Base-by-base conservation (phyloP, 2,329 filamentous ascomycete species). In the Colletotrichum orchidophilum region DNA sequence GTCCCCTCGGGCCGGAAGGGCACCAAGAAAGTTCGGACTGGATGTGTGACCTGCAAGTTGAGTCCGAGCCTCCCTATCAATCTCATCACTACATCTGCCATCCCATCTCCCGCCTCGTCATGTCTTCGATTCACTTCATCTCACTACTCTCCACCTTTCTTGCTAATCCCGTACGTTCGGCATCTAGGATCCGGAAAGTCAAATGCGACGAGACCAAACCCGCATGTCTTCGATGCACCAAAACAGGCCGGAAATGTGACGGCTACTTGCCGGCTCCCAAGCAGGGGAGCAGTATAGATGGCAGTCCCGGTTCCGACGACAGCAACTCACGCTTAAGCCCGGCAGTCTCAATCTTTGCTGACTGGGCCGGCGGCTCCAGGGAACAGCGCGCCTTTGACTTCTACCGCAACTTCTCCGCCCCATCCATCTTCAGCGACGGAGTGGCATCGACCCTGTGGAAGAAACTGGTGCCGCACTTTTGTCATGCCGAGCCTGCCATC, bases 151-250 rank as follows among this genome's bases (percentile, higher is more conserved):
- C 5, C 8, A 35, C 52, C n/a, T 67, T 39, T 11, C 50, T 31
- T 29, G 13, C 54, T n/a, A 46, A 46, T 54, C 18, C 15, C 2
- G 9, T 24, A 29, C 21, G 35, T 7, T n/a, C 42, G n/a, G 12
- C 39, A 7, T 12, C 31, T 63, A 88, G 87, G 78, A 83, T 87
- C 35, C 85, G 87, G 61, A 86, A 87, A 67, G 84, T 89, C 63
- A 89, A 89, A 76, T 90, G 87, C 76, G 87, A 88, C 73, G 87
- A 90, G 78, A 79, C 78, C 21, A 88, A 86, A 66, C 87, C 87
- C 1, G 80, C 77, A 49, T 90, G 88, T 73, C 77, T 83, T 42
- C 84, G 86, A 67, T 90, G 88, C 75, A 83, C 82, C 39, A 86
- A 84, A 66, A 89, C 87, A 3, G 87, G 88, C 13, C 83, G 88